Base-by-base conservation (phyloP, 2,329 filamentous ascomycete species). In the Colletotrichum lindemuthianum region DNA sequence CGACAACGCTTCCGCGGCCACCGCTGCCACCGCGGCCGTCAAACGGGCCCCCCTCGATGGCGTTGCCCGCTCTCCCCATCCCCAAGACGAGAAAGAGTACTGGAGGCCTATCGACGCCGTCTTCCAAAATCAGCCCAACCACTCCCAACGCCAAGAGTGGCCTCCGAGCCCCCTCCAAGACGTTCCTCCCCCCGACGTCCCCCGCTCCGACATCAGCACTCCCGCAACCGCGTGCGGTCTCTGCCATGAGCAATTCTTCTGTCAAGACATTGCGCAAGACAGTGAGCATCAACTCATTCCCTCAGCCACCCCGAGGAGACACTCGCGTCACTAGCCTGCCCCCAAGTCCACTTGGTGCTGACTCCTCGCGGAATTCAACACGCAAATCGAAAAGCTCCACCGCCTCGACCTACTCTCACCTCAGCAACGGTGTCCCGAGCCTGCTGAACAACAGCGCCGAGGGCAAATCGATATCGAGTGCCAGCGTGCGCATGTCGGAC, bases 231-330 rank as follows among this genome's bases (percentile, higher is more conserved):
- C 86, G 85, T 64, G 81, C 85, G 2, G 77, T 83, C 6, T 83
- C 87, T 8, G 81, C 81, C 40, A 78, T 88, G 12, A 88, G 86
- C 67, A 81, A 50, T 61, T 47, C 81, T 37, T 81, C 86, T 6
- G 87, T 88, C 33, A 94, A 90, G 76, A 88, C 89, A 1, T 78
- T 97, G 59, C 88, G 93, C 67, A 96, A 96, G 78, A 92, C 92
- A 1, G 90, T 97, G 72, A 97, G 94, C 82, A 97, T 97, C 73
- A 95, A 94, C 74, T 90, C 93, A 1, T 97, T 98, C 73, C 95
- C 95, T 36, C 92, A 97, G 69, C 95, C 95, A 12, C 95, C 95
- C 12, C 89, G 89, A 69, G 87, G 88, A 51, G 84, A 85, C 58
- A 83, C 79, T 58, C 84, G 86, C 69, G 79, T 82, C 51, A 80